Percentiles rank a stretch among this genome's conserved stretches.
phyloP scores from a whole-genome alignment of 1,139 yeast genomes.

The Blastobotrys arbuscula region DNA sequence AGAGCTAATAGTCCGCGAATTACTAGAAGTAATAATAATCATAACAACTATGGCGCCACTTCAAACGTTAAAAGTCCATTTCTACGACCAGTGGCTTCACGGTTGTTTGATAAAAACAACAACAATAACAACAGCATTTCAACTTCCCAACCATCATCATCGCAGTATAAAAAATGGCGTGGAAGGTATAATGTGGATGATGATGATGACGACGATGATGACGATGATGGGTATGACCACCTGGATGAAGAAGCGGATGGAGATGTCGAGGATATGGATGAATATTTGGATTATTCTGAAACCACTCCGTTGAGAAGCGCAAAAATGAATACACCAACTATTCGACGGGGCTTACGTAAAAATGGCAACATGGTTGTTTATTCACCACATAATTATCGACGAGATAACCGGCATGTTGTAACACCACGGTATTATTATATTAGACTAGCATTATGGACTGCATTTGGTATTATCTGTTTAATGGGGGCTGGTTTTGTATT shows the following conservation, averaged over 20 bases:
- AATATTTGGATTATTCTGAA: slow-evolving; percentile 26
- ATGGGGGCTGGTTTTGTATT: slow-evolving; percentile 59
- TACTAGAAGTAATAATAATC: too few species aligned
- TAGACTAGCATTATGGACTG: slow-evolving; percentile 30
- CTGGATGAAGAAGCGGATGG: slow-evolving; percentile 27
- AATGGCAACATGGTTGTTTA: slow-evolving; percentile 24
- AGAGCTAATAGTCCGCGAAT: slow-evolving; percentile 7
- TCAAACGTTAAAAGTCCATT: slow-evolving; percentile 6
- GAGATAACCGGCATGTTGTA: slow-evolving; percentile 12
- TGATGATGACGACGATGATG: slow-evolving; percentile 13
- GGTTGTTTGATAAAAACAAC: slow-evolving; percentile 13
- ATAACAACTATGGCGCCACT: slow-evolving; percentile 1
- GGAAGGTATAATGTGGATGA: not conserved
- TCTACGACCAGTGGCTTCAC: slow-evolving; percentile 14
- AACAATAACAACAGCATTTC: not conserved
- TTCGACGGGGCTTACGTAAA: slow-evolving; percentile 21
- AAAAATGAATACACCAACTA: slow-evolving; percentile 13
- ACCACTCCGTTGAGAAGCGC: slow-evolving; percentile 30
- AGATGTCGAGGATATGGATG: slow-evolving; percentile 31
- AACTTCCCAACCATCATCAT: not conserved
- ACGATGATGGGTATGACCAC: slow-evolving; percentile 26
- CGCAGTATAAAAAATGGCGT: slow-evolving; percentile 14
- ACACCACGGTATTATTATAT: slow-evolving; percentile 23
- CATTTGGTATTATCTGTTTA: slow-evolving; percentile 26
- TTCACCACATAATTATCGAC: slow-evolving; percentile 34